phyloP scores from a whole-genome alignment of 805 yeast species.

The Starmerella stigmatis region DNA sequence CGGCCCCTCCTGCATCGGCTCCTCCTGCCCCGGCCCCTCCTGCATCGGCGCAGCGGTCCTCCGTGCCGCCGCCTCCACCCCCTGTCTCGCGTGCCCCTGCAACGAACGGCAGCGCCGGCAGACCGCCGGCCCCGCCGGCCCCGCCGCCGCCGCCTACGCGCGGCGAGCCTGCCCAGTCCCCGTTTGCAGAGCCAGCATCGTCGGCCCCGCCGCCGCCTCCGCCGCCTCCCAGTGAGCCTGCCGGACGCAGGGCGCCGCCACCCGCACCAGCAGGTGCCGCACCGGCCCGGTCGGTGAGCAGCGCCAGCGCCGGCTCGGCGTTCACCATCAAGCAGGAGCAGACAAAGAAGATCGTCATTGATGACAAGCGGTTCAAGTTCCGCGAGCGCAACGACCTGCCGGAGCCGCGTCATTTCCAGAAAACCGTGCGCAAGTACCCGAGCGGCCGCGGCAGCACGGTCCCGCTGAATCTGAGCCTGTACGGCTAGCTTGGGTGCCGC shows the following conservation, averaged over 20 bases:
- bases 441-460: constrained; percentile 92
- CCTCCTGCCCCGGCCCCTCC: constrained; percentile 27
- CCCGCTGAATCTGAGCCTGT: constrained; percentile 54
- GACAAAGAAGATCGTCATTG: constrained; percentile 38
- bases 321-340: constrained; percentile 17
- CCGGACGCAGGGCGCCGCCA: constrained; percentile 23
- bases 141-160: constrained; percentile 23
- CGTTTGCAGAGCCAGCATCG: constrained; percentile 7
- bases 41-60: too few species aligned
- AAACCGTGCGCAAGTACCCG: constrained; percentile 70
- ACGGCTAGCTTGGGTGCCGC: constrained; percentile 11
- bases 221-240: constrained; percentile 22
- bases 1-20: constrained; percentile 27
- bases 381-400: constrained; percentile 62
- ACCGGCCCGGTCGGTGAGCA: constrained; percentile 20
- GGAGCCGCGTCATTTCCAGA: constrained; percentile 71
- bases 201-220: constrained; percentile 8
- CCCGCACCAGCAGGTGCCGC: constrained; percentile 24
- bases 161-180: constrained; percentile 21
- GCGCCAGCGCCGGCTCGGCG: constrained; percentile 23
- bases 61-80: constrained; percentile 26
- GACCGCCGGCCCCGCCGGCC: constrained; percentile 23
- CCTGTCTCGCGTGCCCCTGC: constrained; percentile 15
- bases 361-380: constrained; percentile 66
- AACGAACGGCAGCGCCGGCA: neutral